These are phyloP conservation scores for Miscanthus lutarioriparius DNA, from an alignment of 176 grass and related monocot genomes.

Conservation along the genomic window DNA sequence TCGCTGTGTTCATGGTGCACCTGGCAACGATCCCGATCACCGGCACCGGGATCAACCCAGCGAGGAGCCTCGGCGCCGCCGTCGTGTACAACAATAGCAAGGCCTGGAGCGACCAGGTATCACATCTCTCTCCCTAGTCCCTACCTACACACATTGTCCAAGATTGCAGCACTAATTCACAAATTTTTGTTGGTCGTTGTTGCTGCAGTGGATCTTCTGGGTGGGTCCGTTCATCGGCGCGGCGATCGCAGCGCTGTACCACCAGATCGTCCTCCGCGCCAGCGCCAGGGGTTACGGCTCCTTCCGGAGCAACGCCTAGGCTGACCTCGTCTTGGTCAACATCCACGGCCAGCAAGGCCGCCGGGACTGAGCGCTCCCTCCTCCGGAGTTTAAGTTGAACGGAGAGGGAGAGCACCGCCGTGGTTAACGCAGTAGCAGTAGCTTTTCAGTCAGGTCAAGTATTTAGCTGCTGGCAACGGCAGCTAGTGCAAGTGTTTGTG, in stretches of 20 bases:
- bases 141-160: neutral
- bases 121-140: too few relatives aligned
- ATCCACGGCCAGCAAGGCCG: neutral
- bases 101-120: constrained; percentile 50
- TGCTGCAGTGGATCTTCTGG: constrained; percentile 80
- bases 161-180: too few relatives aligned
- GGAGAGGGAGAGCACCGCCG: neutral
- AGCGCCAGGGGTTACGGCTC: constrained; percentile 50
- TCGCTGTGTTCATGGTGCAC: constrained; percentile 59
- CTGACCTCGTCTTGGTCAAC: neutral
- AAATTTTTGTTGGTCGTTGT: neutral
- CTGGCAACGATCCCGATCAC: constrained; percentile 54
- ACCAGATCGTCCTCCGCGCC: constrained; percentile 71
- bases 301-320: constrained; percentile 68
- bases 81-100: constrained; percentile 38
- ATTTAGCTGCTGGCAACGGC: neutral
- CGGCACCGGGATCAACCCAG: constrained; percentile 56
- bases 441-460: constrained; percentile 3
- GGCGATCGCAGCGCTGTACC: constrained; percentile 63
- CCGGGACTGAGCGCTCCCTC: neutral
- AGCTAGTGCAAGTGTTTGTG: neutral
- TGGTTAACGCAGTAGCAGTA: neutral
- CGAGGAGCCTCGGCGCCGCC: constrained; percentile 52
- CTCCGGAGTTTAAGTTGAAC: constrained; percentile 37
- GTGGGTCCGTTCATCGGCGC: constrained; percentile 66